phyloP scores from a whole-genome alignment of 495 filamentous ascomycete genomes.

The Aspergillus biplanus region DNA sequence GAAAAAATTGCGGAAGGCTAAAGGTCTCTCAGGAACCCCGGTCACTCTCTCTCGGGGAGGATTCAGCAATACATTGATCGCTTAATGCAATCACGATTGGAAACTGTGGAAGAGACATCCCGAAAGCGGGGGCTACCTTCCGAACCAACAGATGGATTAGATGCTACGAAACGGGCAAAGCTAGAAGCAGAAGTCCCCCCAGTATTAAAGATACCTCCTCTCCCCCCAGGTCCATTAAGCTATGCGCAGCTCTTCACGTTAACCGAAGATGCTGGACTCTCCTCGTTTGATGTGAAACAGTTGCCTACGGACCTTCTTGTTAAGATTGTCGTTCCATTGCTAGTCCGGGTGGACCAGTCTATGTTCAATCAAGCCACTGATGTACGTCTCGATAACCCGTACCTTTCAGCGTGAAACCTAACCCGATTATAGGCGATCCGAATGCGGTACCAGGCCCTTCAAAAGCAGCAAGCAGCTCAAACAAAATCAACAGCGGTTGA shows the following conservation, averaged over 20 bases:
- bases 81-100: slow-evolving; percentile 70
- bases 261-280: slow-evolving; percentile 71
- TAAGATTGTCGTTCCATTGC: slow-evolving; percentile 72
- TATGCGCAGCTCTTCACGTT: slow-evolving; percentile 82
- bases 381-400: slow-evolving; percentile 35
- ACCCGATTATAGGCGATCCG: slow-evolving; percentile 48
- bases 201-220: slow-evolving; percentile 62
- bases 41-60: slow-evolving; percentile 64
- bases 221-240: slow-evolving; percentile 74
- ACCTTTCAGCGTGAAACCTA: slow-evolving; percentile 22
- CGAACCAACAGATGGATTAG: slow-evolving; percentile 70
- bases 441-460: slow-evolving; percentile 48
- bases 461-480: slow-evolving; percentile 46
- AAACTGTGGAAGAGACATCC: slow-evolving; percentile 70
- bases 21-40: slow-evolving; percentile 61
- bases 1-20: slow-evolving; percentile 1
- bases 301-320: slow-evolving; percentile 75
- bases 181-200: slow-evolving; percentile 57
- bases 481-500: slow-evolving; percentile 51
- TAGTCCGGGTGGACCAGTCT: slow-evolving; percentile 64
- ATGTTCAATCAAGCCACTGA: slow-evolving; percentile 71
- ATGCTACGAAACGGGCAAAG: slow-evolving; percentile 70
- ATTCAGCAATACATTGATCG: slow-evolving; percentile 85
- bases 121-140: slow-evolving; percentile 74
- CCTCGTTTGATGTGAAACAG: slow-evolving; percentile 78